These are phyloP conservation scores for Blastocystis sp. DNA, from an alignment of 352 stramenopile genomes.

Conservation along the genomic window DNA sequence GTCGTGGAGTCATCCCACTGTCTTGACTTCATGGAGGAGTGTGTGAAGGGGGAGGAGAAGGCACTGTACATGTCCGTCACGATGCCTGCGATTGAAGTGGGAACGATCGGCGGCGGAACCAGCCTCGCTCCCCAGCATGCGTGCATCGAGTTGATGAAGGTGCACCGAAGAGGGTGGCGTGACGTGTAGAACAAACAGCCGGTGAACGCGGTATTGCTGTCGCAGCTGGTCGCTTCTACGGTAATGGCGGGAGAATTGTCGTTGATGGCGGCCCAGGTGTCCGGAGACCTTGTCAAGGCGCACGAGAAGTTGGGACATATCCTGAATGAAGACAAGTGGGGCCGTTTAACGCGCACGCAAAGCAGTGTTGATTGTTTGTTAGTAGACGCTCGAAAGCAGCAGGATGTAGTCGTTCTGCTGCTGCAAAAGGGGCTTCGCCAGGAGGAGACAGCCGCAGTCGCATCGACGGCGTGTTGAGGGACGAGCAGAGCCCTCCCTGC, in stretches of 20 bases:
- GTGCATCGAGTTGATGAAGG: slow-evolving; percentile 80
- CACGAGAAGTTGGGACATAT: slow-evolving; percentile 79
- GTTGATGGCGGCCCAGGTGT: slow-evolving; percentile 82
- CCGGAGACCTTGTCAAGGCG: slow-evolving; percentile 82
- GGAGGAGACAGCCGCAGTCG: neutral
- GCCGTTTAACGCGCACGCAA: slow-evolving; percentile 15
- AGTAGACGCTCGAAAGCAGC: neutral
- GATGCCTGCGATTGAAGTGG: slow-evolving; percentile 86
- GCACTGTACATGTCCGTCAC: slow-evolving; percentile 77
- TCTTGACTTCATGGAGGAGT: slow-evolving; percentile 84
- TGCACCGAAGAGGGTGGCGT: neutral
- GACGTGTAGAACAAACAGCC: slow-evolving; percentile 5
- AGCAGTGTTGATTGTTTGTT: slow-evolving; percentile 26
- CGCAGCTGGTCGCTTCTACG: slow-evolving; percentile 78
- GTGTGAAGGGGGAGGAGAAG: slow-evolving; percentile 73
- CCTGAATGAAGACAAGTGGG: neutral
- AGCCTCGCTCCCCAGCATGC: slow-evolving; percentile 79
- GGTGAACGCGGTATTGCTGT: slow-evolving; percentile 73
- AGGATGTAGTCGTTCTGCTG: neutral
- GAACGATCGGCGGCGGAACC: slow-evolving; percentile 84
- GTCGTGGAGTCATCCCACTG: slow-evolving; percentile 85
- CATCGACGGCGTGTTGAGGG: neutral
- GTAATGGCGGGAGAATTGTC: slow-evolving; percentile 83
- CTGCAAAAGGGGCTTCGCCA: neutral
- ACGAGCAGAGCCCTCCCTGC: neutral